These are phyloP conservation scores for Neonectria magnoliae DNA, from an alignment of 2,329 filamentous ascomycete genomes.

Conservation along the genomic window DNA sequence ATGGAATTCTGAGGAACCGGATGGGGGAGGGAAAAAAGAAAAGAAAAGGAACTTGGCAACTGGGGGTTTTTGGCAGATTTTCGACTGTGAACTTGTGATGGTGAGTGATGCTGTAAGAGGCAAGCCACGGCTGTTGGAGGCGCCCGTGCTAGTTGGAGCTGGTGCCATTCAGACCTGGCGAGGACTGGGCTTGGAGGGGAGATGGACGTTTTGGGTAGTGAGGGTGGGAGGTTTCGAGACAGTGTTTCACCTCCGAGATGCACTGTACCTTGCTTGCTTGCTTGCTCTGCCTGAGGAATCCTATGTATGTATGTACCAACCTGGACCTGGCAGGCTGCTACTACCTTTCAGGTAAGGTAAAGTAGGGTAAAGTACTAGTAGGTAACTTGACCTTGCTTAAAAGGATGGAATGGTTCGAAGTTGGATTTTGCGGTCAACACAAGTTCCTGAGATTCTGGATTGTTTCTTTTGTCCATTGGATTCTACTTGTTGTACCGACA, in stretches of 20 bases:
- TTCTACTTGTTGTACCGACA: background rate
- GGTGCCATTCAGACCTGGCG: background rate
- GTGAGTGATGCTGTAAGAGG: conserved; percentile 15
- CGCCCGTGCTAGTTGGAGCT: conserved; percentile 7
- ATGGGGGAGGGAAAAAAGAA: too few relatives aligned
- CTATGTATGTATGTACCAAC: background rate
- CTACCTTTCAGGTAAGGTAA: too few relatives aligned
- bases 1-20: conserved; percentile 13
- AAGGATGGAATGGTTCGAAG: too few relatives aligned
- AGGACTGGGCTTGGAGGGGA: background rate
- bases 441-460: too few relatives aligned
- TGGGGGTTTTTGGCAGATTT: background rate
- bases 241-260: conserved; percentile 5
- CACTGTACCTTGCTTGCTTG: conserved; percentile 15
- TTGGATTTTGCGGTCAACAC: too few relatives aligned
- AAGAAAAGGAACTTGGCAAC: conserved; percentile 1
- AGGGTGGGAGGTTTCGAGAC: conserved; percentile 15
- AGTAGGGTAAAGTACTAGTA: too few relatives aligned
- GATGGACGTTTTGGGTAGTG: conserved; percentile 8
- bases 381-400: too few relatives aligned
- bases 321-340: too few relatives aligned
- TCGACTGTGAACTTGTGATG: conserved; percentile 9
- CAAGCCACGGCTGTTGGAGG: conserved; percentile 19
- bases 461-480: background rate
- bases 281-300: background rate